Conservation (phyloP, 345 rosid species). For the Eucalyptus tenuipes region DNA sequence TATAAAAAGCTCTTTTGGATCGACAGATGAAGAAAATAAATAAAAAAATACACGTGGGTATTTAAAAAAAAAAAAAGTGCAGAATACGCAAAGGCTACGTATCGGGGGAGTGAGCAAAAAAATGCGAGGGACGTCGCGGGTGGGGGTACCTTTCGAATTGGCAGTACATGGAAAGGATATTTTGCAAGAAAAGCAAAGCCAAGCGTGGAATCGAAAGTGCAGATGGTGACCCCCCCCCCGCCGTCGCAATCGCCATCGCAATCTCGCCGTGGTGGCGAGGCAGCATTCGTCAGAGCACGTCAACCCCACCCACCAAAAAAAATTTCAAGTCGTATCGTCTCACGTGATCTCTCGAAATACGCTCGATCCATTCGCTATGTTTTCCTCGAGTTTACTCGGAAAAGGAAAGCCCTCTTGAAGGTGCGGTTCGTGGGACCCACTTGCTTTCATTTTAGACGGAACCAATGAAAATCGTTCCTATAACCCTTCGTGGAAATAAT, state of each 20-base stretch:
- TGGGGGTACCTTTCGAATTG: background rate
- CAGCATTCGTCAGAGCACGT: background rate
- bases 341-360: background rate
- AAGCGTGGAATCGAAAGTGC: background rate
- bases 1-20: too few relatives aligned
- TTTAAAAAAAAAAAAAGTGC: background rate
- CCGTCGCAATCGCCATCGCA: background rate
- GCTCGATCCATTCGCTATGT: fast-evolving
- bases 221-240: background rate
- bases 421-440: background rate
- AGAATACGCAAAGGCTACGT: background rate
- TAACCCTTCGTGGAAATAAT: too few relatives aligned
- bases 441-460: background rate
- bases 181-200: background rate
- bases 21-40: too few relatives aligned
- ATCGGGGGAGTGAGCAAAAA: background rate
- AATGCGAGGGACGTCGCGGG: background rate
- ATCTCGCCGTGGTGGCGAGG: background rate
- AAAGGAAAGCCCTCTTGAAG: background rate
- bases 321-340: background rate
- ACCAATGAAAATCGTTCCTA: too few relatives aligned
- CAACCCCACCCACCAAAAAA: background rate
- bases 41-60: background rate
- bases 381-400: background rate
- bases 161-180: background rate